Evolutionary conservation across 169 alveolate species (phyloP).

Genomic region (Plasmodium yoelii): DNA sequence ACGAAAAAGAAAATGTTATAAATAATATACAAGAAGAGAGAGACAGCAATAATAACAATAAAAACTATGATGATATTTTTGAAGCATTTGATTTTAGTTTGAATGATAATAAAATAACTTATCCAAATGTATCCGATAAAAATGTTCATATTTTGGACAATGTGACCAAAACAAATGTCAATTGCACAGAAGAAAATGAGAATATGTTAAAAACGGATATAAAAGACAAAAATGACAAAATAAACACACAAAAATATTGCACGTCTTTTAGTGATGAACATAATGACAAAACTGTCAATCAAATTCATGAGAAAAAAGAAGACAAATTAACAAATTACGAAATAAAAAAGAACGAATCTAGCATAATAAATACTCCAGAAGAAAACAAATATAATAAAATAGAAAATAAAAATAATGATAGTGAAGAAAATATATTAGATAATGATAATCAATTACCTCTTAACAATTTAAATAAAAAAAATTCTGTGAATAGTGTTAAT

Average conservation of each 20-base stretch:
- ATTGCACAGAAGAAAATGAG: not conserved
- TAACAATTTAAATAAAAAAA: not conserved
- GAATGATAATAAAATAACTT: not conserved
- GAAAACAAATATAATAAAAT: not conserved
- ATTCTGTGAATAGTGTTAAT: not conserved
- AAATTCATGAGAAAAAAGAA: not conserved
- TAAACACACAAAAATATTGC: not conserved
- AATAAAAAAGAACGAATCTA: not conserved
- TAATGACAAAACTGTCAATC: not conserved
- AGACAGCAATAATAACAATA: constrained; percentile 4
- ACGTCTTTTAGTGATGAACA: not conserved
- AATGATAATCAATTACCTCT: not conserved
- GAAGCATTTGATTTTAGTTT: constrained; percentile 44
- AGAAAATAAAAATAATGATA: not conserved
- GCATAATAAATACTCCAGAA: not conserved
- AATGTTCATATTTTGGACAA: not conserved
- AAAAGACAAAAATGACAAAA: not conserved
- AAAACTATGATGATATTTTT: constrained; percentile 39
- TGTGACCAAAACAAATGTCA: not conserved
- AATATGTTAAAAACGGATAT: not conserved
- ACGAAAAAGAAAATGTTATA: constrained; percentile 1
- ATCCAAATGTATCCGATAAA: not conserved
- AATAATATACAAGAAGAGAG: not conserved
- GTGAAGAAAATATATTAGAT: not conserved
- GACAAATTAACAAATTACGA: not conserved